A percentile compares a stretch with the other conserved stretches of the same genome.
Conservation (phyloP, 495 filamentous ascomycete genomes). For the Podospora pseudocomata region DNA sequence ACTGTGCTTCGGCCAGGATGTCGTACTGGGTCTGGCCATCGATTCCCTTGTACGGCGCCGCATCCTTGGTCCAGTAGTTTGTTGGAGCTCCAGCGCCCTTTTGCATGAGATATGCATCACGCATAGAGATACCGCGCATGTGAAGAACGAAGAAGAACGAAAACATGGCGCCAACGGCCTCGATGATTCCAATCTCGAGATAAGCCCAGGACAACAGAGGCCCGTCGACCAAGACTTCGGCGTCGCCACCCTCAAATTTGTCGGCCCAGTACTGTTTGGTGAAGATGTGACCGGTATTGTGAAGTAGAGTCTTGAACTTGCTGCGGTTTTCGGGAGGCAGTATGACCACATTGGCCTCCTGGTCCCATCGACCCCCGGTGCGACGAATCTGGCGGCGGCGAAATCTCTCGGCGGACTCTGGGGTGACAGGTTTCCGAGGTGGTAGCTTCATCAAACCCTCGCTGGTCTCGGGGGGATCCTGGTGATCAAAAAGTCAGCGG, state of each 20-base stretch:
- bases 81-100: conserved; percentile 25
- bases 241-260: conserved; percentile 31
- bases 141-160: conserved; percentile 20
- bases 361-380: conserved; percentile 27
- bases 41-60: conserved; percentile 28
- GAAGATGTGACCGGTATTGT: conserved; percentile 19
- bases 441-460: conserved; percentile 33
- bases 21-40: conserved; percentile 28
- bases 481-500: neutral
- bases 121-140: conserved; percentile 16
- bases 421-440: conserved; percentile 33
- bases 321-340: conserved; percentile 22
- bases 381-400: conserved; percentile 28
- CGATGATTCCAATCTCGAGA: conserved; percentile 21
- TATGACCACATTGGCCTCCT: conserved; percentile 25
- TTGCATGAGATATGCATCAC: conserved; percentile 29
- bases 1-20: conserved; percentile 34
- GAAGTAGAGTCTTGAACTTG: conserved; percentile 19
- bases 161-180: conserved; percentile 17
- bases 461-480: conserved; percentile 20
- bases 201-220: conserved; percentile 28
- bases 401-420: conserved; percentile 28
- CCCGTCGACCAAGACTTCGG: conserved; percentile 32
- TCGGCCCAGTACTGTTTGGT: conserved; percentile 29
- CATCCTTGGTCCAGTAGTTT: conserved; percentile 28